These are phyloP conservation scores for Daucus carota DNA, from an alignment of 129 eudicot genomes.

Conservation along the genomic window DNA sequence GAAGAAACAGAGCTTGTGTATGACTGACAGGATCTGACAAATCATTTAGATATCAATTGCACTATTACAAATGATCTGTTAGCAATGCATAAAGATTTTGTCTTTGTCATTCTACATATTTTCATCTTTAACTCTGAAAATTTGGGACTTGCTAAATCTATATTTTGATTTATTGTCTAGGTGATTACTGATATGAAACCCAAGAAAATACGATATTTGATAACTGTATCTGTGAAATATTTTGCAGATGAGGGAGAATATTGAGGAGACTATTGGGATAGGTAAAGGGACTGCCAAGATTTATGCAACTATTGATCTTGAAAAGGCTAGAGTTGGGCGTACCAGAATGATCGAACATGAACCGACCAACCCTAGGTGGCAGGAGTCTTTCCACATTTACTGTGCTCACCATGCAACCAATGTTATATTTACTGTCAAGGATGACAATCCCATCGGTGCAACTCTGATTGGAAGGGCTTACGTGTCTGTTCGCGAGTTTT, in stretches of 20 bases:
- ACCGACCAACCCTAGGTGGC: slow-evolving; percentile 59
- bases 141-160: too few species aligned
- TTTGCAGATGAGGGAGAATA: slow-evolving; percentile 42
- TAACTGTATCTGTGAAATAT: slow-evolving; percentile 11
- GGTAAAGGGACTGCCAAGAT: slow-evolving; percentile 75
- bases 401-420: slow-evolving; percentile 57
- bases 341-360: slow-evolving; percentile 52
- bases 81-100: too few species aligned
- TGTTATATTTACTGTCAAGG: slow-evolving; percentile 56
- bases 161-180: too few species aligned
- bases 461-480: slow-evolving; percentile 62
- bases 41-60: too few species aligned
- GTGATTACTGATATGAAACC: too few species aligned
- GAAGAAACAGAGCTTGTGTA: too few species aligned
- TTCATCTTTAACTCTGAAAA: too few species aligned
- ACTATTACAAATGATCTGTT: too few species aligned
- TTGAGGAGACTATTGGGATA: slow-evolving; percentile 63
- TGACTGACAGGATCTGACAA: too few species aligned
- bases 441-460: slow-evolving; percentile 57
- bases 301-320: slow-evolving; percentile 67
- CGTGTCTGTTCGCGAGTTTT: slow-evolving; percentile 46
- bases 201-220: not conserved
- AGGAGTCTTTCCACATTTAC: slow-evolving; percentile 71
- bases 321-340: slow-evolving; percentile 66
- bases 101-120: too few species aligned